Evolutionary conservation across 2,329 filamentous ascomycete genomes (phyloP).

Genomic region (Erysiphe pisi): DNA sequence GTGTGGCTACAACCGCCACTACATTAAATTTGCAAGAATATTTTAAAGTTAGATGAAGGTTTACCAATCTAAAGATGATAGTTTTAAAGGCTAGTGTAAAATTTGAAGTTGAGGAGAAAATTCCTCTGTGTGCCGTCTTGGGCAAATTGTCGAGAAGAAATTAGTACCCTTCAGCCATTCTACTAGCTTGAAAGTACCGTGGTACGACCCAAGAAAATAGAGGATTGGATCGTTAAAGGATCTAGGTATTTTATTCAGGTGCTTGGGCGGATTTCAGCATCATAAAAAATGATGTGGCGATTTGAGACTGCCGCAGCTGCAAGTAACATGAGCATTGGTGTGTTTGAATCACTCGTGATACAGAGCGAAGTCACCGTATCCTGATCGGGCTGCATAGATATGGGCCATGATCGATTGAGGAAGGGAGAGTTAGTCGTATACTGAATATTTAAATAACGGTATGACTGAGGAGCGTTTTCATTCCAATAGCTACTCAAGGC

Average conservation of each 20-base stretch:
- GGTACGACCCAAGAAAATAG: neutral
- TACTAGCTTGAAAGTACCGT: neutral
- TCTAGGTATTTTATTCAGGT: neutral
- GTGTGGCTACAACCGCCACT: too few relatives aligned
- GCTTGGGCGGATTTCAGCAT: neutral
- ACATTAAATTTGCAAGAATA: too few relatives aligned
- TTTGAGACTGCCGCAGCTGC: neutral
- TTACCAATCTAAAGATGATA: too few relatives aligned
- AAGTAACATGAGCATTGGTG: neutral
- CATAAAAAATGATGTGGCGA: neutral
- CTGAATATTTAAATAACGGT: neutral
- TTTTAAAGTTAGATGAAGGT: too few relatives aligned
- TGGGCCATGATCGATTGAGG: neutral
- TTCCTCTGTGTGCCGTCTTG: too few relatives aligned
- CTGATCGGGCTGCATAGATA: conserved; percentile 3
- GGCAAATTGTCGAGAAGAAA: too few relatives aligned
- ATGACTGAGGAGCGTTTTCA: neutral
- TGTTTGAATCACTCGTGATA: neutral
- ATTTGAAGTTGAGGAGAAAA: too few relatives aligned
- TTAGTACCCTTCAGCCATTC: neutral
- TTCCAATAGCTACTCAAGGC: neutral
- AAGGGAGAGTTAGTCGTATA: neutral
- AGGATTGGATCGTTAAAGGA: neutral
- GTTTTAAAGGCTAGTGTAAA: too few relatives aligned
- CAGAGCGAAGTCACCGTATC: neutral